Base-by-base conservation (phyloP, 208 protist species). In the Histomonas meleagridis region DNA sequence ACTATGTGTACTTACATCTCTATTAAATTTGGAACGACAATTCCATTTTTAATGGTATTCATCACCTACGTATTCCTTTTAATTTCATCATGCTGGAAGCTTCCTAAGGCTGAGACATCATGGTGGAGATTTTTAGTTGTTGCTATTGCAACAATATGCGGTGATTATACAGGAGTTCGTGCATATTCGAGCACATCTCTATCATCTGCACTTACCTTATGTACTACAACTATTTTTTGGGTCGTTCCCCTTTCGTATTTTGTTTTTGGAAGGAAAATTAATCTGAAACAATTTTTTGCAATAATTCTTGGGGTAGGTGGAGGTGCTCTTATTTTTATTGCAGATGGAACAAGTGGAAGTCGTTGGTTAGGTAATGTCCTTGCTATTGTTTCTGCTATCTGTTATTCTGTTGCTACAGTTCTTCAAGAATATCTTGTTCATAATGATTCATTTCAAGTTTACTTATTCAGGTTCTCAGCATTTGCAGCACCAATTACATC, bases 281-380 rank as follows among this genome's bases (percentile, higher is more conserved):
- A 0, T 5, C 38, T 12, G 46, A 43, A 43, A 26, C 76, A 86
- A 86, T 43, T 86, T 16, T 38, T 86, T 53, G 43, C 76, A 38
- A 86, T 86, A 0, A 38, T 86, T 38, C 23, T 86, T 16, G 32
- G 76, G 0, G 21, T 86, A 23, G 16, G 40, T 51, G 76, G 76
- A 5, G 38, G 43, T 14, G 26, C 26, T 18, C 16, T 51, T 18
- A 46, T 86, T 32, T 86, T 86, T 48, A 16, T 86, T 86, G 76
- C 76, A 51, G 76, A 86, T 86, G 76, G 76, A 51, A 55, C 46
- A 55, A 46, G 32, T 0, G 76, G 46, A 18, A 53, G 40, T 5
- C 23, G 38, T 32, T 86, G 76, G 76, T 46, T 51, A 26, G 76
- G 76, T 57, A 86, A 86, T 28, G 76, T 86, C 55, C 76, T 86